A percentile compares a stretch with the other conserved stretches of the same genome.
Evolutionary conservation across 1,284 basidiomycete species (phyloP).

Genomic region (Cutaneotrichosporon sp.): DNA sequence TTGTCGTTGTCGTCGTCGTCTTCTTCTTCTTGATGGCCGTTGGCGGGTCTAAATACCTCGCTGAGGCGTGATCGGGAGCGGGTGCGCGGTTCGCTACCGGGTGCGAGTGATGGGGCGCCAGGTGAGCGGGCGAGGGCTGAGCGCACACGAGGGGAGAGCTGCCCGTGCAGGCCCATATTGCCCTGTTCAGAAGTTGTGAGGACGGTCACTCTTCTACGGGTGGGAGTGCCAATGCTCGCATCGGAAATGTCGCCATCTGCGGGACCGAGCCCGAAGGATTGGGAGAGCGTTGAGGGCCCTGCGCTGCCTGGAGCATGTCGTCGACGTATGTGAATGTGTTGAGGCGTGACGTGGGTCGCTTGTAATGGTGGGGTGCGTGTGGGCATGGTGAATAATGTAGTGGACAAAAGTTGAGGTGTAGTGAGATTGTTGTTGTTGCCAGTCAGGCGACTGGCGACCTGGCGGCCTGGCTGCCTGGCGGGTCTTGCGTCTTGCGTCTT

Average conservation of each 20-base stretch:
- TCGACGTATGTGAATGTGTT: constrained; percentile 5
- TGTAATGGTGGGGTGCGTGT: constrained; percentile 18
- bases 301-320: constrained; percentile 10
- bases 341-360: constrained; percentile 17
- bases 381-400: constrained; percentile 13
- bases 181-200: constrained; percentile 24
- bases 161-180: constrained; percentile 24
- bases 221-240: constrained; percentile 19
- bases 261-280: constrained; percentile 22
- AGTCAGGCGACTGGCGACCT: background rate
- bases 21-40: constrained; percentile 4
- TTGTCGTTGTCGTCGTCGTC: constrained; percentile 53
- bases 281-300: constrained; percentile 12
- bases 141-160: constrained; percentile 25
- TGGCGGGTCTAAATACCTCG: constrained; percentile 12
- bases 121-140: constrained; percentile 12
- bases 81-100: constrained; percentile 14
- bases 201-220: constrained; percentile 14
- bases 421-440: constrained; percentile 4
- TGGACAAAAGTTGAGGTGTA: background rate
- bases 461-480: no score
- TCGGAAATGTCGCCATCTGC: constrained; percentile 16
- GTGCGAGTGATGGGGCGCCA: background rate
- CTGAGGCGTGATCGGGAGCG: constrained; percentile 19
- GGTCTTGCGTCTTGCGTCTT: background rate